phyloP scores from a whole-genome alignment of 306 rosid genomes.

The Arachis stenosperma region DNA sequence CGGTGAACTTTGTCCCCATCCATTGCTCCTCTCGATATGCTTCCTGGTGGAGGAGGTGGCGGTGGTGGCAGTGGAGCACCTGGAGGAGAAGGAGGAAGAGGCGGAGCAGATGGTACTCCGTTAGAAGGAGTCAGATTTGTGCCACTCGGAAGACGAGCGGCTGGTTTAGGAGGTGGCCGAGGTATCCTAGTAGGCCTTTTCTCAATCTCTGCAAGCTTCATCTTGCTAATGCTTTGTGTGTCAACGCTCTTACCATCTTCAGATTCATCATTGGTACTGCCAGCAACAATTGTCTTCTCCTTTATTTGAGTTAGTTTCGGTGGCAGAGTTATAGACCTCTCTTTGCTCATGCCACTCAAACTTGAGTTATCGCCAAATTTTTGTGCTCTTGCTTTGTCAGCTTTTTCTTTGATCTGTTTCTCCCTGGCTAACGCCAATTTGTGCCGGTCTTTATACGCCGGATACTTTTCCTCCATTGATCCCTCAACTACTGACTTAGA shows the following conservation, averaged over 20 bases:
- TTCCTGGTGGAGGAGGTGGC: constrained; percentile 94
- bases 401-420: constrained; percentile 77
- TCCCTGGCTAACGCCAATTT: constrained; percentile 91
- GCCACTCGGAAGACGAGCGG: constrained; percentile 47
- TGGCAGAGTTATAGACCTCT: constrained; percentile 58
- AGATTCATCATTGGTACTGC: constrained; percentile 58
- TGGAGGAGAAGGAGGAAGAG: constrained; percentile 67
- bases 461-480: constrained; percentile 82
- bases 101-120: constrained; percentile 58
- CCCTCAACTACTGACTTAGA: constrained; percentile 90
- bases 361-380: constrained; percentile 69
- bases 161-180: constrained; percentile 83
- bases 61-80: constrained; percentile 59
- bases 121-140: constrained; percentile 53
- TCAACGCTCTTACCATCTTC: constrained; percentile 58
- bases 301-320: constrained; percentile 70
- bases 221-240: constrained; percentile 71
- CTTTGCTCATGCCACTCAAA: constrained; percentile 52
- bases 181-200: constrained; percentile 88
- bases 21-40: constrained; percentile 66
- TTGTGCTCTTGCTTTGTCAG: constrained; percentile 79
- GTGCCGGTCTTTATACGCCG: constrained; percentile 91
- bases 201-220: constrained; percentile 83
- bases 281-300: constrained; percentile 68
- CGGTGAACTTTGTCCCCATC: constrained; percentile 84